These are phyloP conservation scores for Termitomyces sp. DNA, from an alignment of 768 basidiomycete genomes.

Conservation along the genomic window DNA sequence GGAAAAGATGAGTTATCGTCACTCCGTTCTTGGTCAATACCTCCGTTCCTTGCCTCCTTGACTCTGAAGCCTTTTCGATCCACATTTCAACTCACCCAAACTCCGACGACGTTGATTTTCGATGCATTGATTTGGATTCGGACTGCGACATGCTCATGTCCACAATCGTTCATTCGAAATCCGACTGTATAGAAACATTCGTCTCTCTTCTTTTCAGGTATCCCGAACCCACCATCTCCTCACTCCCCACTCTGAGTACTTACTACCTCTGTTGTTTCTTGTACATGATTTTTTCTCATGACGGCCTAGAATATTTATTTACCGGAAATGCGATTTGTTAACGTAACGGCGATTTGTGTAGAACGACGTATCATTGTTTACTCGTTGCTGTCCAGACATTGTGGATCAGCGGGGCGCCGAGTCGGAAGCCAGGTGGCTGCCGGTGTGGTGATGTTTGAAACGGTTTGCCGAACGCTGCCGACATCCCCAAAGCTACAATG, in stretches of 20 bases:
- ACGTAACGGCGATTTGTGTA: background rate
- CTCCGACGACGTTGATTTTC: background rate
- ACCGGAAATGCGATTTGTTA: background rate
- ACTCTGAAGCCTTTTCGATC: background rate
- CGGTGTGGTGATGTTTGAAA: conserved; percentile 8
- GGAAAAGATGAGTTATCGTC: background rate
- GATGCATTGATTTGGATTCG: background rate
- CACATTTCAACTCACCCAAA: background rate
- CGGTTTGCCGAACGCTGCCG: conserved; percentile 13
- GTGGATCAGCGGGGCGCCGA: background rate
- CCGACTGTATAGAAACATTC: background rate
- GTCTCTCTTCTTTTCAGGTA: background rate
- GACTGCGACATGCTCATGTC: background rate
- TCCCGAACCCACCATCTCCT: background rate
- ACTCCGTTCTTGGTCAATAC: conserved; percentile 2
- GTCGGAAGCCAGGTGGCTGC: background rate
- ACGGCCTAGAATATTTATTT: background rate
- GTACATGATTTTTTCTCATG: background rate
- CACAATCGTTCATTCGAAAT: background rate
- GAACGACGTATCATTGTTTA: background rate
- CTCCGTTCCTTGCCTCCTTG: conserved; percentile 5
- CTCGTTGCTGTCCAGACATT: background rate
- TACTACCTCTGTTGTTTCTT: background rate
- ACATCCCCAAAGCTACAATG: conserved; percentile 16
- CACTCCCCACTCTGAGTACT: background rate